Evolutionary conservation across 75 land plant genomes (phyloP).

Genomic region (Cryptomeria japonica): DNA sequence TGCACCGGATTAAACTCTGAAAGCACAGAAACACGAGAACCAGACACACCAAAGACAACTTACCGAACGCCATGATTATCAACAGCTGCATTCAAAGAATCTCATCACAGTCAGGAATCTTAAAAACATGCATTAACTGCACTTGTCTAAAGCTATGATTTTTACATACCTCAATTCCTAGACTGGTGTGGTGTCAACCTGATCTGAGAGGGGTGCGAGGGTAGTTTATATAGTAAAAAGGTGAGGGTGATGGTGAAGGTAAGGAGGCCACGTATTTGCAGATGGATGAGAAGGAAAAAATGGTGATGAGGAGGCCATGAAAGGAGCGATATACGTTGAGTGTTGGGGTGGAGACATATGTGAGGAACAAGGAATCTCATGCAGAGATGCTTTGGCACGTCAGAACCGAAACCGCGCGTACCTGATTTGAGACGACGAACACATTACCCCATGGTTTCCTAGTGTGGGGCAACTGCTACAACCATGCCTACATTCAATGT

Average conservation of each 20-base stretch:
- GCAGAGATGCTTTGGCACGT: background rate
- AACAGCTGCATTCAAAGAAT: background rate
- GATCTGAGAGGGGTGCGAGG: background rate
- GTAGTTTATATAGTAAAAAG: background rate
- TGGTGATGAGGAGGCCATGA: background rate
- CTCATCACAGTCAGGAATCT: background rate
- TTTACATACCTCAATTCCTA: background rate
- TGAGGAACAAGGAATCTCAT: background rate
- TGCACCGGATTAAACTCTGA: too few relatives aligned
- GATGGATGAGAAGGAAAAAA: background rate
- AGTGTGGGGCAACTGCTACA: too few relatives aligned
- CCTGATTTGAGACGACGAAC: too few relatives aligned
- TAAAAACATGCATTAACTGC: background rate
- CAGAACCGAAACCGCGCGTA: background rate
- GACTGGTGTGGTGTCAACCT: background rate
- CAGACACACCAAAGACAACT: background rate
- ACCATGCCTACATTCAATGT: too few relatives aligned
- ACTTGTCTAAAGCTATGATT: background rate
- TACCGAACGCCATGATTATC: background rate
- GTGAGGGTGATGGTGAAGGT: background rate
- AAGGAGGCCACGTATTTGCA: background rate
- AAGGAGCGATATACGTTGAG: background rate
- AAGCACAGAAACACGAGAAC: background rate
- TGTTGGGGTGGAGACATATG: background rate
- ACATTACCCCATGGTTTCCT: too few relatives aligned